phyloP scores from a whole-genome alignment of 495 filamentous ascomycete species.

The Schizothecium vesticola region DNA sequence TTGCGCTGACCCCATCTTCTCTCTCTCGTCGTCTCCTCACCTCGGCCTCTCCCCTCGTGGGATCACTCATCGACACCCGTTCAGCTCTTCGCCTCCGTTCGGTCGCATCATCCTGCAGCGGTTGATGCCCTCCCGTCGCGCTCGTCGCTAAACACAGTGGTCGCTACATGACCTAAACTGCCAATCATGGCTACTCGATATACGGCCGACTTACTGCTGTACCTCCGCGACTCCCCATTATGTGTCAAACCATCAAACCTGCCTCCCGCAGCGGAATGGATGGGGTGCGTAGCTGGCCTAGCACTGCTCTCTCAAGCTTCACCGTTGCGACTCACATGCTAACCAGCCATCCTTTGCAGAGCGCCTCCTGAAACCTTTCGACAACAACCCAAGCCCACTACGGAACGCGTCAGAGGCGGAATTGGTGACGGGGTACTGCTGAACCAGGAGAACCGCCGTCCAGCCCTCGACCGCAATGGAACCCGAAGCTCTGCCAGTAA shows the following conservation, averaged over 20 bases:
- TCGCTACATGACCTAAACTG: conserved; percentile 19
- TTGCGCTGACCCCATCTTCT: background rate
- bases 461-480: conserved; percentile 56
- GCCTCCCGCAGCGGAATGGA: conserved; percentile 94
- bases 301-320: background rate
- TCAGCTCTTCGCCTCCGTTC: background rate
- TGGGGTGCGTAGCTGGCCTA: conserved; percentile 63
- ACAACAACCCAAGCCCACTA: conserved; percentile 35
- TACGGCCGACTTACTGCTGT: conserved; percentile 69
- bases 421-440: conserved; percentile 34
- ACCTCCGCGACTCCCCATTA: conserved; percentile 75
- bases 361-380: conserved; percentile 41
- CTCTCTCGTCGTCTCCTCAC: background rate
- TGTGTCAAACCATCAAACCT: conserved; percentile 74
- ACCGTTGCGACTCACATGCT: background rate
- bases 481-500: conserved; percentile 51
- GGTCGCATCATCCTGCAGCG: background rate
- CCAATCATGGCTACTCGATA: conserved; percentile 59
- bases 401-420: conserved; percentile 37
- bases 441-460: conserved; percentile 52
- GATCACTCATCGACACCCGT: background rate
- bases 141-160: conserved; percentile 12
- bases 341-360: conserved; percentile 20
- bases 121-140: conserved; percentile 2
- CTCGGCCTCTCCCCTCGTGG: background rate